Percentiles rank a stretch among this genome's conserved stretches.
Evolutionary conservation across 2,329 filamentous ascomycete genomes (phyloP).

Genomic region (Fusarium concolor): DNA sequence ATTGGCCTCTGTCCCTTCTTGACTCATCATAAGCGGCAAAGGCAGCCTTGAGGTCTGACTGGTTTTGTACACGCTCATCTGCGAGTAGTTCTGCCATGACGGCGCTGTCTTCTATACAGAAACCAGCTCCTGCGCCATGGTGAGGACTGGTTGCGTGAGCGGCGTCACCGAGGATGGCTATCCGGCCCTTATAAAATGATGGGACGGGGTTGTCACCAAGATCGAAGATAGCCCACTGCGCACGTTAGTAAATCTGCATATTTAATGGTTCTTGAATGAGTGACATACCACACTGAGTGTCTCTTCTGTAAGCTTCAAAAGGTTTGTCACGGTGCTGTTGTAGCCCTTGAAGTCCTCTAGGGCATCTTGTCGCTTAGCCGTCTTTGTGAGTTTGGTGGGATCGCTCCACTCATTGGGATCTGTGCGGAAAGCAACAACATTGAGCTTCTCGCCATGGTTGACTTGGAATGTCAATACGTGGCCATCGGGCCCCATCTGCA

Average conservation of each 20-base stretch:
- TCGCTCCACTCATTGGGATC: conserved; percentile 48
- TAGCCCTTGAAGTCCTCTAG: conserved; percentile 53
- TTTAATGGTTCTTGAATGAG: neutral
- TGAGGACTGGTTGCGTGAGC: conserved; percentile 72
- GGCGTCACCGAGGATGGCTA: conserved; percentile 69
- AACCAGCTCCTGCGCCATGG: conserved; percentile 68
- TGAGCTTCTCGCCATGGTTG: conserved; percentile 65
- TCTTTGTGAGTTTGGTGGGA: conserved; percentile 27
- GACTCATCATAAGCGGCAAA: conserved; percentile 61
- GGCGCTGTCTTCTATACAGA: conserved; percentile 65
- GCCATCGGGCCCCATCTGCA: conserved; percentile 58
- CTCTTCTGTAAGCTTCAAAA: conserved; percentile 48
- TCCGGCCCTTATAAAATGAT: conserved; percentile 55
- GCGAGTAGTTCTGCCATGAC: conserved; percentile 60
- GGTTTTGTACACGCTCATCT: conserved; percentile 51
- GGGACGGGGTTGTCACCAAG: conserved; percentile 57
- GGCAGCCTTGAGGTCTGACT: conserved; percentile 40
- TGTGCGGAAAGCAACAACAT: conserved; percentile 62
- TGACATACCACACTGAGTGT: conserved; percentile 40
- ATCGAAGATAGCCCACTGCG: conserved; percentile 60
- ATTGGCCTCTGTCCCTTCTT: conserved; percentile 61
- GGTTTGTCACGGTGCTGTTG: conserved; percentile 46
- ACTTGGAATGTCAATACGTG: conserved; percentile 71
- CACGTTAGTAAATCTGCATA: neutral
- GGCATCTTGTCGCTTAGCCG: conserved; percentile 49